phyloP scores from a whole-genome alignment of 208 protist species.

The Leishmania major region DNA sequence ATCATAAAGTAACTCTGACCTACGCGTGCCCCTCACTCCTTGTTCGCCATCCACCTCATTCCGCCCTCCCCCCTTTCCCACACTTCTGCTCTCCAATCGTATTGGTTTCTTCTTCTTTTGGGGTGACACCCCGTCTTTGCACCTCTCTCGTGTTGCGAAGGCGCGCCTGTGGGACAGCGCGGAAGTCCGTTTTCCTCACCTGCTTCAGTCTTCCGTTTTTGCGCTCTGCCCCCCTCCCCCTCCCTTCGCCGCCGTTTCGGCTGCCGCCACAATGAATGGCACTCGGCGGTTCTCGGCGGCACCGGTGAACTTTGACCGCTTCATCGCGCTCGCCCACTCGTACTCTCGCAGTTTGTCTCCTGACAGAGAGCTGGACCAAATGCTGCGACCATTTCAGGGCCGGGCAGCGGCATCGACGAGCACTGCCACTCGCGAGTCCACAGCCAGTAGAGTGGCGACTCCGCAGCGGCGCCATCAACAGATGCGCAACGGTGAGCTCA shows the following conservation, averaged over 20 bases:
- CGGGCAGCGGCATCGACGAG: not conserved
- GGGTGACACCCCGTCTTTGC: not conserved
- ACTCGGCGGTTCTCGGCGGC: constrained; percentile 33
- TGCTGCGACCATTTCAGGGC: constrained; percentile 45
- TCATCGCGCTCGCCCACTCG: constrained; percentile 54
- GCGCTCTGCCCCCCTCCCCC: not conserved
- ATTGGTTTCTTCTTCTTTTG: not conserved
- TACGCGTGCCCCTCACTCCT: not conserved
- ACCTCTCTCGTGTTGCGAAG: not conserved
- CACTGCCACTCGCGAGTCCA: not conserved
- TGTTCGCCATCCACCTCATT: not conserved
- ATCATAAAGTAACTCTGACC: not conserved
- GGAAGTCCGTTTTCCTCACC: not conserved
- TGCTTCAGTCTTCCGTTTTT: not conserved
- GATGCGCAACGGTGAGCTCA: not conserved
- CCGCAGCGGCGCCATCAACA: not conserved
- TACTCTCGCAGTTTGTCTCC: constrained; percentile 65
- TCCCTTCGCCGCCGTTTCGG: not conserved
- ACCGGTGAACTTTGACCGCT: constrained; percentile 71
- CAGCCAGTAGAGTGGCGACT: constrained; percentile 1
- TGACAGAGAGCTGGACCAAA: constrained; percentile 74
- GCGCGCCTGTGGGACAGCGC: not conserved
- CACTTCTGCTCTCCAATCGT: not conserved
- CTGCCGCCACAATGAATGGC: constrained; percentile 6
- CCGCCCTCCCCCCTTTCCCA: not conserved